Percentiles rank a stretch among this genome's conserved stretches.
Conservation (phyloP, 176 grass and related monocot species). For the Aegilops umbellulata region DNA sequence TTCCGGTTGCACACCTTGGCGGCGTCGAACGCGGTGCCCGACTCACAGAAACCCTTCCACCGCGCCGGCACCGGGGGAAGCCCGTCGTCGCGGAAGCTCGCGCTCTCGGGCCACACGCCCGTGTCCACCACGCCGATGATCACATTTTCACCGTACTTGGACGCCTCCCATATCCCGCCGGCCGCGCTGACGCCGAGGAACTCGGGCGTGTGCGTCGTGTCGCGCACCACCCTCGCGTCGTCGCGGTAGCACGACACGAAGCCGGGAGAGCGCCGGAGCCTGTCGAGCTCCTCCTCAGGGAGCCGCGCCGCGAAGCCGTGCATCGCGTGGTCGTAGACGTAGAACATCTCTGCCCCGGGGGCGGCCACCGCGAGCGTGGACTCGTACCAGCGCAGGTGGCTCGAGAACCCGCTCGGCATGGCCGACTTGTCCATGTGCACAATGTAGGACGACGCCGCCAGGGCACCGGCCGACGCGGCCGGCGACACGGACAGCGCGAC, state of each 20-base stretch:
- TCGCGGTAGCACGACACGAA: constrained; percentile 68
- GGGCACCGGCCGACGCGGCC: neutral
- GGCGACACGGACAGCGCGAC: neutral
- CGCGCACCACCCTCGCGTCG: constrained; percentile 39
- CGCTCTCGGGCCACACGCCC: constrained; percentile 83
- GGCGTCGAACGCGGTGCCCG: constrained; percentile 47
- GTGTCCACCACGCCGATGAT: constrained; percentile 82
- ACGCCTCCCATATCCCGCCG: constrained; percentile 37
- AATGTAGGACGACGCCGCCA: constrained; percentile 50
- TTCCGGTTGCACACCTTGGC: constrained; percentile 69
- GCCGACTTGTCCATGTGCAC: constrained; percentile 86
- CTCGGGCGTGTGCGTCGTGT: constrained; percentile 81
- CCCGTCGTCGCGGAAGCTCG: constrained; percentile 64
- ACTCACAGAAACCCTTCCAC: constrained; percentile 73
- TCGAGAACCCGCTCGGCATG: constrained; percentile 60
- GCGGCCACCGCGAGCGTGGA: constrained; percentile 42
- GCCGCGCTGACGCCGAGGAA: constrained; percentile 54
- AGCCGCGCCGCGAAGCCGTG: constrained; percentile 67
- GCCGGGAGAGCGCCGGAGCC: constrained; percentile 40
- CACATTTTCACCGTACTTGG: constrained; percentile 50
- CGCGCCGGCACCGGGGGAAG: constrained; percentile 41
- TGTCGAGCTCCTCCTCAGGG: constrained; percentile 20
- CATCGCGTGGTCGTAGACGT: constrained; percentile 66
- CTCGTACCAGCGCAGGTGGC: constrained; percentile 57
- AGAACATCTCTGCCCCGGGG: constrained; percentile 26